A percentile compares a stretch with the other conserved stretches of the same genome.
Evolutionary conservation across 2,329 filamentous ascomycete species (phyloP).

Genomic region (Teratosphaeria viscida): DNA sequence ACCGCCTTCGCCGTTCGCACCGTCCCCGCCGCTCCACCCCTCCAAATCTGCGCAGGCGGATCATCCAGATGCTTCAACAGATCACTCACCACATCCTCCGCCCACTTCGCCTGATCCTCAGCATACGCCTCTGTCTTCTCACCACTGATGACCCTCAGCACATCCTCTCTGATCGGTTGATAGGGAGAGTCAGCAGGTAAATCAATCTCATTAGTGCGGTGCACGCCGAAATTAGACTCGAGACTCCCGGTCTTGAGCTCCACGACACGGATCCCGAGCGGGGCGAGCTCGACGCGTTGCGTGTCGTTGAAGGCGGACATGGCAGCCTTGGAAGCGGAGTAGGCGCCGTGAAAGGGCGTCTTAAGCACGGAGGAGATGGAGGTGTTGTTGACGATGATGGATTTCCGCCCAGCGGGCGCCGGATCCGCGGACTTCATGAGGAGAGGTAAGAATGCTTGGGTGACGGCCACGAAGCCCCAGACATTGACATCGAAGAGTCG

Average conservation of each 20-base stretch:
- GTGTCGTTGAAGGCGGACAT: constrained; percentile 44
- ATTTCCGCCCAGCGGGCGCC: not conserved
- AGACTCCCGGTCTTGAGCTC: not conserved
- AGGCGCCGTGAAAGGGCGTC: constrained; percentile 30
- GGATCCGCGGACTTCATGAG: constrained; percentile 28
- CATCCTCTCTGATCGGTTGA: constrained; percentile 5
- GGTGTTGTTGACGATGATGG: constrained; percentile 28
- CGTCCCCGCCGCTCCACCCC: not conserved
- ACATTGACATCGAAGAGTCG: constrained; percentile 39
- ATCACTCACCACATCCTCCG: not conserved
- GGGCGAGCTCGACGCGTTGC: not conserved
- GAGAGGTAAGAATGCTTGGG: constrained; percentile 39
- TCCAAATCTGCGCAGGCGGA: not conserved
- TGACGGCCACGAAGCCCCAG: constrained; percentile 30
- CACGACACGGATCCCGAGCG: not conserved
- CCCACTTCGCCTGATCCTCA: not conserved
- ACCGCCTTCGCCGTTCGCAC: not conserved
- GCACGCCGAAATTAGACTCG: not conserved
- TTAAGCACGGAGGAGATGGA: not conserved
- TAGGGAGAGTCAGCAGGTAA: constrained; percentile 5
- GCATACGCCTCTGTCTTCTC: constrained; percentile 5
- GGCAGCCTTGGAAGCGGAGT: constrained; percentile 50
- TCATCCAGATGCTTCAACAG: not conserved
- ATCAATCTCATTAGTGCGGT: constrained; percentile 1
- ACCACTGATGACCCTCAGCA: constrained; percentile 4